Evolutionary conservation across 768 basidiomycete genomes (phyloP).

Genomic region (Tubosaeta brunneosetosa): DNA sequence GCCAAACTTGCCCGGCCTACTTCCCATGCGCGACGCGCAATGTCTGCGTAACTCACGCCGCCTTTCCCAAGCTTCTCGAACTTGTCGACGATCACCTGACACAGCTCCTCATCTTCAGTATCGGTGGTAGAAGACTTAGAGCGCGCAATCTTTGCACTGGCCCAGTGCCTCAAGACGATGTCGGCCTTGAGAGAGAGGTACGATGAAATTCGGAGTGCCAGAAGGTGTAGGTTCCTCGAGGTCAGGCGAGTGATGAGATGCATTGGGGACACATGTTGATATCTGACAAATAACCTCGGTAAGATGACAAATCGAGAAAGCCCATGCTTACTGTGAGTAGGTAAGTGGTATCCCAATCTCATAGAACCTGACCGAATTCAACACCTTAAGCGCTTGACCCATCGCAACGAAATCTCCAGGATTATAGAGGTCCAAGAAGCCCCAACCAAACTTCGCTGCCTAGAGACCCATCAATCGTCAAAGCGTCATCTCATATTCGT

Average conservation of each 20-base stretch:
- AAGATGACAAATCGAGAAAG: neutral
- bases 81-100: conserved; percentile 82
- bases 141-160: conserved; percentile 81
- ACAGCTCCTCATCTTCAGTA: conserved; percentile 72
- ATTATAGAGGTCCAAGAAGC: conserved; percentile 90
- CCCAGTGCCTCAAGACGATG: conserved; percentile 92
- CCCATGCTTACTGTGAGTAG: conserved; percentile 68
- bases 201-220: conserved; percentile 85
- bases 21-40: conserved; percentile 91
- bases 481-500: neutral
- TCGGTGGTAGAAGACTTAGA: conserved; percentile 60
- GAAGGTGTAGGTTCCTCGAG: conserved; percentile 82
- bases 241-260: conserved; percentile 80
- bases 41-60: conserved; percentile 89
- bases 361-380: conserved; percentile 88
- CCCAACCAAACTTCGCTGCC: conserved; percentile 96
- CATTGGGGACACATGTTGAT: conserved; percentile 73
- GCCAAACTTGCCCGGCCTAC: conserved; percentile 75
- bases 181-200: conserved; percentile 82
- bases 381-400: conserved; percentile 88
- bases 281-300: conserved; percentile 43
- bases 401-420: conserved; percentile 89
- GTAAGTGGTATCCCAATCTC: conserved; percentile 94
- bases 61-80: conserved; percentile 76
- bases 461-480: conserved; percentile 27